Conservation (phyloP, 1,284 basidiomycete genomes). For the Irpex sp. region DNA sequence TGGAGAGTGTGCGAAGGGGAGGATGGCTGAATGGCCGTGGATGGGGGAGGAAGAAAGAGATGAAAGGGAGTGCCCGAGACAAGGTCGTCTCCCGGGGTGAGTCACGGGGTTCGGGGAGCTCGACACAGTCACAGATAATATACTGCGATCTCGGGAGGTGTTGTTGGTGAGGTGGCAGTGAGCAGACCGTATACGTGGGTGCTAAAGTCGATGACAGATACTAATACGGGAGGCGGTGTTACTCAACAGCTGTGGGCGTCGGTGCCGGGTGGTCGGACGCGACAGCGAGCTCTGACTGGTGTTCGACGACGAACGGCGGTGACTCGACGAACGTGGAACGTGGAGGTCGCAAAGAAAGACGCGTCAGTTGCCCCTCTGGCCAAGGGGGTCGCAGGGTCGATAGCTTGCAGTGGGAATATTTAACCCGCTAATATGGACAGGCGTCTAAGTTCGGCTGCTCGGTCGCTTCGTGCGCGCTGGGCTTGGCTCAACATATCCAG, state of each 20-base stretch:
- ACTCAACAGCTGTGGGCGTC: neutral
- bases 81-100: neutral
- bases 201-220: neutral
- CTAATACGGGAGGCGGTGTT: slow-evolving; percentile 1
- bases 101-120: neutral
- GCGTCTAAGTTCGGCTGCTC: neutral
- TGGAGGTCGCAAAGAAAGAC: slow-evolving; percentile 14
- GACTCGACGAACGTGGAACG: slow-evolving; percentile 2
- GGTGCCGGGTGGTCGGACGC: slow-evolving; percentile 4
- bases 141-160: slow-evolving; percentile 4
- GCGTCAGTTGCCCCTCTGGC: slow-evolving; percentile 9
- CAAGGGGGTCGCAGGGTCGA: slow-evolving; percentile 7
- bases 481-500: neutral
- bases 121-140: neutral
- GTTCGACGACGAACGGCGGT: neutral
- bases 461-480: neutral
- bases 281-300: slow-evolving; percentile 10
- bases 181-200: slow-evolving; percentile 5
- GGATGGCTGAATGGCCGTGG: slow-evolving; percentile 3
- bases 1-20: slow-evolving; percentile 6
- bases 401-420: neutral
- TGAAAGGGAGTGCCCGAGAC: slow-evolving; percentile 19
- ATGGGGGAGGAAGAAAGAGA: slow-evolving; percentile 11
- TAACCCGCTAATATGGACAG: neutral
- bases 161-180: slow-evolving; percentile 8